These are phyloP conservation scores for Bolboschoenoplectus hybrid DNA, from an alignment of 202 grass and related monocot species.

Conservation along the genomic window DNA sequence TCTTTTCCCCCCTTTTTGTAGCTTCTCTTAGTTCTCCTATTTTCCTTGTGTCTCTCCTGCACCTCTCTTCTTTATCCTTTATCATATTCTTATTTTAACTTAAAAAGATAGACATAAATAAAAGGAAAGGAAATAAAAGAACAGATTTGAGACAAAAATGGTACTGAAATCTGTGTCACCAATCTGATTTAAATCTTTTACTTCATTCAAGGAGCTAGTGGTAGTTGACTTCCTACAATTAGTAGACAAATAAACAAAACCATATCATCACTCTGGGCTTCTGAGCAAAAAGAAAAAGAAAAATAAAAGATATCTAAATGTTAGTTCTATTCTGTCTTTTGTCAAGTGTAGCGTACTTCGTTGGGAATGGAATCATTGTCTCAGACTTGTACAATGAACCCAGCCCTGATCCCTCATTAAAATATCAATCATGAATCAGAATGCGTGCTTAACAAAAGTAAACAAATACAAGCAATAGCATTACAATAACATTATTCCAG, in stretches of 20 bases:
- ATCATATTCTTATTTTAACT: neutral
- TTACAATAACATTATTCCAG: neutral
- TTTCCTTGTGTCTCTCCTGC: neutral
- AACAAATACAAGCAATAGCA: neutral
- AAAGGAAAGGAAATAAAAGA: neutral
- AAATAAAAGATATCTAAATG: neutral
- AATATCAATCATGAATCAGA: neutral
- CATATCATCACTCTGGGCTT: neutral
- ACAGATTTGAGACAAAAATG: constrained; percentile 5
- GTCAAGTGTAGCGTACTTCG: neutral
- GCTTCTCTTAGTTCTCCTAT: neutral
- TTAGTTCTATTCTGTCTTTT: constrained; percentile 7
- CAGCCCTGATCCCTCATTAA: neutral
- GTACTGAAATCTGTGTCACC: neutral
- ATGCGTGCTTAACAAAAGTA: constrained; percentile 5
- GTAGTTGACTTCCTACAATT: constrained; percentile 11
- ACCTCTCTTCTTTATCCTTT: neutral
- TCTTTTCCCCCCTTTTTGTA: neutral
- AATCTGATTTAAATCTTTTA: constrained; percentile 8
- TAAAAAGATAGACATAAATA: neutral
- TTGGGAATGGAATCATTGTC: constrained; percentile 36
- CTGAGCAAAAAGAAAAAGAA: neutral
- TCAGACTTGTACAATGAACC: constrained; percentile 31
- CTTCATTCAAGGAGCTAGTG: neutral
- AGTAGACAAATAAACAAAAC: constrained; percentile 14